These are phyloP conservation scores for Phaeosphaeria sp. DNA, from an alignment of 2,329 filamentous ascomycete species.

Conservation along the genomic window DNA sequence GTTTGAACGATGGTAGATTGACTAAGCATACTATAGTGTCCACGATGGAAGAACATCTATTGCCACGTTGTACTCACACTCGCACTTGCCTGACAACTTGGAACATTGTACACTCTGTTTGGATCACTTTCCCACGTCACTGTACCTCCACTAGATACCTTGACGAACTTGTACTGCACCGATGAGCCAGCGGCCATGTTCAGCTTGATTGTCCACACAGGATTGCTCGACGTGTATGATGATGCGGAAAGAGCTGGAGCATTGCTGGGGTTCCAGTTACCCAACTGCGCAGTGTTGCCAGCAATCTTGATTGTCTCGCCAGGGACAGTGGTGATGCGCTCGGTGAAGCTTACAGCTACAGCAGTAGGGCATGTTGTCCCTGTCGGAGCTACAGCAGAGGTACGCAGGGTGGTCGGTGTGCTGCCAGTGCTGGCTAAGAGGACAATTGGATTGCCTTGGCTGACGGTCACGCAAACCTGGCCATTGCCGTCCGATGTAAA, in stretches of 20 bases:
- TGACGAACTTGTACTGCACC: conserved; percentile 55
- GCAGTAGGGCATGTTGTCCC: conserved; percentile 33
- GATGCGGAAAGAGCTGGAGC: conserved; percentile 51
- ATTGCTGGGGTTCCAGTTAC: conserved; percentile 50
- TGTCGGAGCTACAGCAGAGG: conserved; percentile 11
- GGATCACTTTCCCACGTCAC: conserved; percentile 55
- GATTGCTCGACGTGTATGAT: conserved; percentile 53
- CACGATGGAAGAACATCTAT: not conserved
- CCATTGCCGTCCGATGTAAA: conserved; percentile 51
- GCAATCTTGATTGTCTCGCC: conserved; percentile 58
- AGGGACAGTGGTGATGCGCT: conserved; percentile 55
- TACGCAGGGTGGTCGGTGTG: conserved; percentile 19
- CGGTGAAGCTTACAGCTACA: conserved; percentile 52
- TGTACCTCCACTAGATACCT: conserved; percentile 53
- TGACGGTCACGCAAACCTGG: conserved; percentile 50
- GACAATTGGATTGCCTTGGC: conserved; percentile 54
- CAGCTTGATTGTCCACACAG: conserved; percentile 56
- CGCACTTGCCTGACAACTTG: conserved; percentile 32
- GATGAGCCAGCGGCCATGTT: conserved; percentile 49
- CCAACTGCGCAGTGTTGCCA: conserved; percentile 54
- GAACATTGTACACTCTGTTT: conserved; percentile 51
- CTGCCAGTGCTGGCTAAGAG: conserved; percentile 33
- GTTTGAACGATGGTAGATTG: not conserved
- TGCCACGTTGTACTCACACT: conserved; percentile 33
- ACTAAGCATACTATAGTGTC: not conserved